Percentiles rank a stretch among this genome's conserved stretches.
Conservation (phyloP, 2,329 filamentous ascomycete species). For the Aspergillus terreus region DNA sequence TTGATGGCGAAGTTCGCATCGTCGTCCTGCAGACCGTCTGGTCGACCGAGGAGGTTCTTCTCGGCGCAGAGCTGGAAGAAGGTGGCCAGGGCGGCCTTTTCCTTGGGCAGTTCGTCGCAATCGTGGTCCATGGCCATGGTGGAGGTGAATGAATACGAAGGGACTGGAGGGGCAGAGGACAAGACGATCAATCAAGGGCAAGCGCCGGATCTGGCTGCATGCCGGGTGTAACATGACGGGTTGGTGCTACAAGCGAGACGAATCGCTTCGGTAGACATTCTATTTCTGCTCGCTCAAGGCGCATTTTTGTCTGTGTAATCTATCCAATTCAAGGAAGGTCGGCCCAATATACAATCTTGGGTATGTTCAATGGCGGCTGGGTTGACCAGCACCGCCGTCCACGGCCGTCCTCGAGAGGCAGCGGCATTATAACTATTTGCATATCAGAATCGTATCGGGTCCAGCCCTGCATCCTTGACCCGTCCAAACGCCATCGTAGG, state of each 20-base stretch:
- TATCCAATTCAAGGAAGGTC: neutral
- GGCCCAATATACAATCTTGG: neutral
- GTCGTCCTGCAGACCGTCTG: constrained; percentile 6
- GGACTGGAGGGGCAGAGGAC: neutral
- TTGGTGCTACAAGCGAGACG: neutral
- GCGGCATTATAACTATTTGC: neutral
- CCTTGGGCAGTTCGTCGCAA: neutral
- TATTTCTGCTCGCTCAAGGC: neutral
- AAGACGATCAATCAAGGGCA: too few relatives aligned
- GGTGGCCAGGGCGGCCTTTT: neutral
- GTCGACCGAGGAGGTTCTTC: constrained; percentile 9
- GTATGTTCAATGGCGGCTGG: neutral
- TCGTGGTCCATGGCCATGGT: neutral
- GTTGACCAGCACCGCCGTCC: neutral
- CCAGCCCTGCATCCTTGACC: constrained; percentile 5
- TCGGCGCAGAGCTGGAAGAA: constrained; percentile 3
- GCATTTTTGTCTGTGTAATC: neutral
- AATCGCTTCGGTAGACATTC: neutral
- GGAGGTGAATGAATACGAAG: neutral
- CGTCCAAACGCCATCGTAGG: constrained; percentile 2
- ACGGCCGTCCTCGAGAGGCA: neutral
- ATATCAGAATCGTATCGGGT: constrained; percentile 6
- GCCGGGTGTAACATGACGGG: neutral
- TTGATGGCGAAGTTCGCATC: constrained; percentile 15
- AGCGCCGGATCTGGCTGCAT: too few relatives aligned